Base-by-base conservation (phyloP, 306 rosid genomes). In the Quercus engelmannii region DNA sequence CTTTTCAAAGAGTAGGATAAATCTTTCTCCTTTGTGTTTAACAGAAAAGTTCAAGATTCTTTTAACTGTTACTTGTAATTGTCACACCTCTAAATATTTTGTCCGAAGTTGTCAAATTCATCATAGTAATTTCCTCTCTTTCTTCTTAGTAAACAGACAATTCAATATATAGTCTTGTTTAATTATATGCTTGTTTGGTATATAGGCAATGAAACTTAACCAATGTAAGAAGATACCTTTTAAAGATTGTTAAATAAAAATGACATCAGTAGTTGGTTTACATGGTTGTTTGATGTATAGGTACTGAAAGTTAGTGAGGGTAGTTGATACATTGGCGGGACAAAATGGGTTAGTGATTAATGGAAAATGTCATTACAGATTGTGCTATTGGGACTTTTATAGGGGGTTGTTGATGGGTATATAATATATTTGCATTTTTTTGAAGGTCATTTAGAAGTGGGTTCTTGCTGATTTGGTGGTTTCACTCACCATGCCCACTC, bases 1-100 rank as follows among this genome's bases (percentile, higher is more conserved):
- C 93, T 41, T 41, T 41, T 41, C 46, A 8, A 85, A 83, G 19
- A 65, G 95, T 89, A 81, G 85, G 91, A 55, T 74, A 6, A 41
- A 51, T 38, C 19, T 56, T 65, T 57, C 35, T 55, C 30, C 28
- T 41, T 38, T 38, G 46, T 38, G 46, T 43, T 70, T 25, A n/a
- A 20, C 30, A 63, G 33, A 38, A 38, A 58, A 23, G n/a, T 65
- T 63, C 52, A 20, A 58, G 26, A 73, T 73, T 26, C 31, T 41
- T 41, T 4, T 31, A 67, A 13, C 28, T 21, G 7, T 77, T 41
- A 8, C 43, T 71, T 63, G 23, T 80, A 23, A 76, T 3, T 26
- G 0, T 21, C 5, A 41, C 46, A 41, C 46, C 46, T 41, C 46
- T 41, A 41, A 41, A 41, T 41, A 41, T 2, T 41, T 41, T 41